A percentile compares a stretch with the other conserved stretches of the same genome.
These are phyloP conservation scores for Nemania sp. DNA, from an alignment of 2,329 filamentous ascomycete species.

Conservation along the genomic window DNA sequence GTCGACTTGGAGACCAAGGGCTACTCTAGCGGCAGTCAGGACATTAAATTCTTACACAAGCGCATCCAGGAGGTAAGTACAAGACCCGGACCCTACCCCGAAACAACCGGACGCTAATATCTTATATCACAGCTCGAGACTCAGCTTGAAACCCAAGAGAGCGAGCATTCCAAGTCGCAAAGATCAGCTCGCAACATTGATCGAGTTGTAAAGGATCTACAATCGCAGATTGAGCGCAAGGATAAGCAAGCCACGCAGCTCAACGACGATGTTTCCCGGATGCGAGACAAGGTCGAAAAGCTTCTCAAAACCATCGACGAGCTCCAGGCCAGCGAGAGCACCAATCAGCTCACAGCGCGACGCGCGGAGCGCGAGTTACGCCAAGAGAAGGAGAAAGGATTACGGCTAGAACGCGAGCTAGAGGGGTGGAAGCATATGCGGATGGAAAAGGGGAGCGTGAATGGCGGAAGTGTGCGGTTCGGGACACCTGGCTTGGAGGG, in stretches of 20 bases:
- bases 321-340: conserved; percentile 83
- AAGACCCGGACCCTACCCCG: conserved; percentile 25
- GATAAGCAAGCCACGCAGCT: conserved; percentile 84
- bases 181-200: conserved; percentile 91
- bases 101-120: conserved; percentile 36
- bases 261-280: conserved; percentile 79
- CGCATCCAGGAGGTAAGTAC: conserved; percentile 86
- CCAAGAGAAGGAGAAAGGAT: conserved; percentile 80
- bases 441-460: conserved; percentile 58
- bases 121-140: conserved; percentile 71
- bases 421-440: conserved; percentile 81
- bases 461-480: conserved; percentile 33
- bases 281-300: conserved; percentile 88
- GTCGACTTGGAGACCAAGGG: conserved; percentile 97
- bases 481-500: conserved; percentile 34
- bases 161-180: conserved; percentile 76
- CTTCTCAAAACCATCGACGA: conserved; percentile 91
- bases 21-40: conserved; percentile 90
- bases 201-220: conserved; percentile 89
- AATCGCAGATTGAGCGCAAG: conserved; percentile 87
- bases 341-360: conserved; percentile 77
- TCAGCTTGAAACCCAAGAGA: conserved; percentile 82
- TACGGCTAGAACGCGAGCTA: conserved; percentile 84
- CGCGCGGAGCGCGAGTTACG: conserved; percentile 87
- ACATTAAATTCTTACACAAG: conserved; percentile 92